Percentiles rank a stretch among this genome's conserved stretches.
phyloP scores from a whole-genome alignment of 2,329 filamentous ascomycete species.

The Exophiala spinifera region DNA sequence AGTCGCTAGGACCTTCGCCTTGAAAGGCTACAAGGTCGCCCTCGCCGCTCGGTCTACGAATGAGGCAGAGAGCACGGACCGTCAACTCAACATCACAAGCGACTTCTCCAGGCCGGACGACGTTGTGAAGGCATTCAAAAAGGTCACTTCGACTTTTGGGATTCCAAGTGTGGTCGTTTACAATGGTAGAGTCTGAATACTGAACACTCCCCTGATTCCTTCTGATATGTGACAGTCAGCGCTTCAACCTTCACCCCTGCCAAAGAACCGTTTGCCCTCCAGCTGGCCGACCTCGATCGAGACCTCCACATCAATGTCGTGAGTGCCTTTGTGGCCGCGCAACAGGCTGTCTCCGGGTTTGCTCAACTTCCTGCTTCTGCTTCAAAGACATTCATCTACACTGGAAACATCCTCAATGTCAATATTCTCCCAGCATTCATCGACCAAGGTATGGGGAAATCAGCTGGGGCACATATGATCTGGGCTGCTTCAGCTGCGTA shows the following conservation, averaged over 20 bases:
- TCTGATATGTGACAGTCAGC: constrained; percentile 22
- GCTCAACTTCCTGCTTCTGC: constrained; percentile 31
- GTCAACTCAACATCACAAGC: constrained; percentile 31
- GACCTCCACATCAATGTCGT: constrained; percentile 40
- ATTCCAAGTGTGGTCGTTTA: constrained; percentile 30
- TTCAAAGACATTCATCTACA: constrained; percentile 42
- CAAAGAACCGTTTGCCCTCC: constrained; percentile 33
- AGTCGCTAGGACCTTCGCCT: constrained; percentile 8
- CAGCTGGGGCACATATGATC: constrained; percentile 37
- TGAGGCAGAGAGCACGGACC: constrained; percentile 1
- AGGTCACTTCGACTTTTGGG: constrained; percentile 36
- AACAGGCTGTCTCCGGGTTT: constrained; percentile 38
- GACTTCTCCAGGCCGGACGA: constrained; percentile 36
- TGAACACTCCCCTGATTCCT: no score
- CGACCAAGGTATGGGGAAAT: constrained; percentile 42
- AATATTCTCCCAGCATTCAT: constrained; percentile 34
- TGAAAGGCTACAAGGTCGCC: constrained; percentile 24
- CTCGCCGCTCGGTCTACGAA: background rate
- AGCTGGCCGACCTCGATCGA: constrained; percentile 26
- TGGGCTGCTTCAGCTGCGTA: constrained; percentile 34
- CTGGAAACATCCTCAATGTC: constrained; percentile 44
- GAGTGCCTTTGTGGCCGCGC: constrained; percentile 40
- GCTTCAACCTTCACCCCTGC: constrained; percentile 19
- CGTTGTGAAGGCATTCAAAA: constrained; percentile 37
- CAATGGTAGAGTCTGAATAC: constrained; percentile 26